A percentile compares a stretch with the other conserved stretches of the same genome.
Evolutionary conservation across 1,284 basidiomycete species (phyloP).

Genomic region (Phellopilus nigrolimitatus): DNA sequence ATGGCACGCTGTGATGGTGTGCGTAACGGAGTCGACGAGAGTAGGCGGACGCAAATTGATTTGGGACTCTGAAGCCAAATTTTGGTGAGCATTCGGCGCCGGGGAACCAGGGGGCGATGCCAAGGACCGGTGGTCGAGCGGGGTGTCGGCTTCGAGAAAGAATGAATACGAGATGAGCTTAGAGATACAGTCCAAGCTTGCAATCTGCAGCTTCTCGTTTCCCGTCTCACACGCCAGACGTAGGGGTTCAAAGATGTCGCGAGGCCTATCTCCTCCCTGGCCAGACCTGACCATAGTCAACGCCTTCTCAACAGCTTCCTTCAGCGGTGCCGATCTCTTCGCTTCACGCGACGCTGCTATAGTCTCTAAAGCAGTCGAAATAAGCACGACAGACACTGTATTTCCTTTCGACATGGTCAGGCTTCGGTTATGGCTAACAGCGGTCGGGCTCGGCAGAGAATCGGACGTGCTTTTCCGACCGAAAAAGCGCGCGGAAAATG

Average conservation of each 20-base stretch:
- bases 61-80: constrained; percentile 44
- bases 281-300: constrained; percentile 78
- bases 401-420: constrained; percentile 68
- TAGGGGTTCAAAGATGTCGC: constrained; percentile 90
- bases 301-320: constrained; percentile 78
- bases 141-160: constrained; percentile 66
- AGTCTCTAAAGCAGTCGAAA: constrained; percentile 83
- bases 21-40: constrained; percentile 86
- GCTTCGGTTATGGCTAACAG: constrained; percentile 45
- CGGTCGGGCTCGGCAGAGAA: constrained; percentile 17
- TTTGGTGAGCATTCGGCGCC: constrained; percentile 40
- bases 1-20: constrained; percentile 92
- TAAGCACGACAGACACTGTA: constrained; percentile 71
- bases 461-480: constrained; percentile 21
- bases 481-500: constrained; percentile 13
- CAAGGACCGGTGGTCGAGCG: constrained; percentile 32
- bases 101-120: constrained; percentile 72
- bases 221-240: constrained; percentile 91
- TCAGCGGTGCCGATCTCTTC: constrained; percentile 74
- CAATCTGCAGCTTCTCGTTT: constrained; percentile 88
- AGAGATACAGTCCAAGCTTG: constrained; percentile 91
- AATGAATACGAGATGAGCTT: constrained; percentile 96
- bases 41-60: constrained; percentile 53
- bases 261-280: constrained; percentile 63
- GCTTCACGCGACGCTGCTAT: constrained; percentile 90